phyloP scores from a whole-genome alignment of 75 land plant species.

The Pseudotsuga menziesii region DNA sequence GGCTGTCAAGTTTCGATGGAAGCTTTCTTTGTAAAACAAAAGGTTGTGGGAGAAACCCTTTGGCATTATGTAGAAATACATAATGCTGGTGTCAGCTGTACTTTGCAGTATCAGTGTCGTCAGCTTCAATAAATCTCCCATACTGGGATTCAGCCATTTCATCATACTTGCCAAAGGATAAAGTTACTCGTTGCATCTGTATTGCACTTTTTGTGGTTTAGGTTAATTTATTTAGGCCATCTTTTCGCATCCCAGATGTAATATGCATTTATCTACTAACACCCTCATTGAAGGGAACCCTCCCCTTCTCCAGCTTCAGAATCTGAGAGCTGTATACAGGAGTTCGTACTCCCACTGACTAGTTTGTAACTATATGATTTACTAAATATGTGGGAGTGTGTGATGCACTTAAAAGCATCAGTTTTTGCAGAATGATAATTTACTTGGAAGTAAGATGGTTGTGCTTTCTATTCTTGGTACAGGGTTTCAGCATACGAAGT shows the following conservation, averaged over 20 bases:
- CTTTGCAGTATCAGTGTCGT: neutral
- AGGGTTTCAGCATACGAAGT: neutral
- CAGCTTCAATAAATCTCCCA: neutral
- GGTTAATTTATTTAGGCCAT: neutral
- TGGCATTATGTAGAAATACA: constrained; percentile 6
- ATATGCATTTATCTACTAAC: constrained; percentile 5
- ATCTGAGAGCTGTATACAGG: constrained; percentile 4
- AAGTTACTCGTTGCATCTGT: neutral
- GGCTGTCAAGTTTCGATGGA: neutral
- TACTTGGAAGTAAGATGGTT: neutral
- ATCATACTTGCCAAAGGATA: neutral
- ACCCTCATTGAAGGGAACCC: neutral
- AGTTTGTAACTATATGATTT: constrained; percentile 9
- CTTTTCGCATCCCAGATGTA: neutral
- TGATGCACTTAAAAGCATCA: constrained; percentile 11
- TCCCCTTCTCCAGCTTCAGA: neutral
- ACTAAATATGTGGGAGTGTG: neutral
- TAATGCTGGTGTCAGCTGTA: neutral
- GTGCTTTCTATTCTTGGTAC: neutral
- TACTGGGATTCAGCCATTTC: neutral
- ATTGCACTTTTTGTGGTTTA: neutral
- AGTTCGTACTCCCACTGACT: neutral
- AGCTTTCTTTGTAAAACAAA: neutral
- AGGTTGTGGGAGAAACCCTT: neutral
- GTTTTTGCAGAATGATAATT: constrained; percentile 10